Base-by-base conservation (phyloP, 352 stramenopile genomes). In the Pythium folliculosum region DNA sequence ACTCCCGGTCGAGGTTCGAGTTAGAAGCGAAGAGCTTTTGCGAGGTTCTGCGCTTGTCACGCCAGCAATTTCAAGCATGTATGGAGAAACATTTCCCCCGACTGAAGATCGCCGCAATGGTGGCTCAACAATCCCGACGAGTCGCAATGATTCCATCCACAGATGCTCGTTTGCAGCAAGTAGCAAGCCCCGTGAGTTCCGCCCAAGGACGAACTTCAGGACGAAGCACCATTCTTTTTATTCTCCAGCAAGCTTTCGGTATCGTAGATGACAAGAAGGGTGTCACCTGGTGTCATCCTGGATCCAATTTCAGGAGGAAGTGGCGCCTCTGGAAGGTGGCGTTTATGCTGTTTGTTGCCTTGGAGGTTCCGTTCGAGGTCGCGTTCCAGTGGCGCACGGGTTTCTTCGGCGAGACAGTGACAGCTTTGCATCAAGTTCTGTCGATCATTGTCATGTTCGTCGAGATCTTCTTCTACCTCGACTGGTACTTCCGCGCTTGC, bases 391-490 rank as follows among this genome's bases (percentile, higher is more conserved):
- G 67, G 62, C 61, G 67, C 1, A 25, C 55, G 10, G 65, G 65
- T 5, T 67, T 72, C n/a, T 47, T 67, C 32, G 75, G 69, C 1
- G 68, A 71, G 0, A 74, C 71, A 0, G 53, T 70, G 17, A 44
- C 44, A 6, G 50, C 79, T n/a, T n/a, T n/a, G 23, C 79, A 89
- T 48, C 37, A 69, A 30, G 16, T 62, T 5, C 55, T 65, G 14
- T 91, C 84, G 53, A 37, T 78, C 8, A n/a, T 67, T 1, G 51
- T 83, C 0, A 10, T 66, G 1, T 64, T 86, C 17, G 51, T 32
- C 27, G 84, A 92, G 51, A 25, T 82, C 2, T 91, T 92, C 62
- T 92, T 91, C 65, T 83, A 87, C 30, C 44, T 66, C 1, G 82
- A 92, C 37, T 64, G 84, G n/a, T 77, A 73, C 32, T 75, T 90